phyloP scores from a whole-genome alignment of 495 filamentous ascomycete genomes.

The Lophiostoma macrostomum region DNA sequence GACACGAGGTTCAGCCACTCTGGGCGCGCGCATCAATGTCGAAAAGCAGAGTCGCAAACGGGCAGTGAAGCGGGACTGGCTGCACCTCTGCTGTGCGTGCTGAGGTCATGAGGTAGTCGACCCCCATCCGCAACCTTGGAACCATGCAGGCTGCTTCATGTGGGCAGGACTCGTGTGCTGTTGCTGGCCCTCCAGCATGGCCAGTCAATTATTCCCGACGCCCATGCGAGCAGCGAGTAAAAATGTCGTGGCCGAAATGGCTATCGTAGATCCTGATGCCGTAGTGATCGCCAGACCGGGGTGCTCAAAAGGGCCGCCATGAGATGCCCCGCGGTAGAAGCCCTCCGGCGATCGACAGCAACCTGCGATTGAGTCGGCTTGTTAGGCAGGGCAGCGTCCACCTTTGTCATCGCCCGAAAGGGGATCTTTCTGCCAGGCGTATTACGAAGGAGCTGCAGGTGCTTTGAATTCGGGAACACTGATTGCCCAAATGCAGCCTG shows the following conservation, averaged over 20 bases:
- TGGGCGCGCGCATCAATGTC: constrained; percentile 3
- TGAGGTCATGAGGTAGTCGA: constrained; percentile 11
- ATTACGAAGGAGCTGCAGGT: too few relatives aligned
- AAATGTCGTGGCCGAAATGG: neutral
- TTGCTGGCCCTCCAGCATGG: neutral
- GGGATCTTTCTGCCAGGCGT: too few relatives aligned
- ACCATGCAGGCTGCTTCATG: neutral
- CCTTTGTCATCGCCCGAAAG: neutral
- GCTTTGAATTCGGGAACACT: too few relatives aligned
- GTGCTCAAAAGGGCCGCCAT: too few relatives aligned
- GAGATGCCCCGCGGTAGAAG: too few relatives aligned
- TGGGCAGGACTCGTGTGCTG: neutral
- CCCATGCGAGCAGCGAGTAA: too few relatives aligned
- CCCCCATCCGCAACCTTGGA: constrained; percentile 3
- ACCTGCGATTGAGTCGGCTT: neutral
- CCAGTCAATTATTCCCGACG: constrained; percentile 8
- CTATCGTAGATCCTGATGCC: neutral
- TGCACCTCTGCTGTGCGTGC: too few relatives aligned
- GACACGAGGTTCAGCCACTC: constrained; percentile 14
- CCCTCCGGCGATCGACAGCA: too few relatives aligned
- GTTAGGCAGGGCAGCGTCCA: neutral
- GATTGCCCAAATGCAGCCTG: too few relatives aligned
- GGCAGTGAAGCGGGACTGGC: neutral
- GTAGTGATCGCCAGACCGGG: constrained; percentile 9
- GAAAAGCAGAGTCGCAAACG: neutral